Evolutionary conservation across 176 grass and related monocot species (phyloP), one percentile per base, ranked within the genome.

Genomic region (Zizania latifolia): DNA sequence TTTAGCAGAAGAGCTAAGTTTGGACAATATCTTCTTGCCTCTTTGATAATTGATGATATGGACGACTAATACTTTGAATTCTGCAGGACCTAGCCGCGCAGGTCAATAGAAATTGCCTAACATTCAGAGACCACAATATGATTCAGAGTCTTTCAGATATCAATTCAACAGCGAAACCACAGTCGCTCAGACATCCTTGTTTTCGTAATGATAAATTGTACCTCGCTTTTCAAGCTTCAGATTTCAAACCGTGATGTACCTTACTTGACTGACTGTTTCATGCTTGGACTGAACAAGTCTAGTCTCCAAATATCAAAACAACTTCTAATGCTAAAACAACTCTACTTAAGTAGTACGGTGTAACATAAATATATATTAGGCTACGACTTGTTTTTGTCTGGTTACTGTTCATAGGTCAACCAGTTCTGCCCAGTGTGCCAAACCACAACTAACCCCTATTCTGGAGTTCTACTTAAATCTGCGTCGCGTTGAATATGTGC

Each of bases 21-120:
- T 38, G 30, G 65, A 82, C 31, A 23, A 33, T 23, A 60, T 82
- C n/a, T 62, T 16, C 24, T 51, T 45, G 28, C 45, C 29, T 48
- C 23, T 86, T 71, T 48, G 16, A 16, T 17, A 17, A 46, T 57
- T 71, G 63, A 76, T 71, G 63, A 76, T 60, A 65, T 71, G 36
- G 28, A 43, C 24, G 30, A 23, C 46, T 45, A 10, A 57, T 50
- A 53, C 19, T 41, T 12, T 59, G 69, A 73, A 64, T 19, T 35
- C 38, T 27, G 51, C 53, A 59, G 44, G 23, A 30, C 24, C 72
- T 50, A 72, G 48, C 8, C 48, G 22, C 22, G 48, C 22, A 53
- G 73, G 65, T 66, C 65, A 71, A 82, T 31, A 65, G 29, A 5
- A 28, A 74, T 60, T 17, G 32, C 46, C 28, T 62, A 76, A 58